Base-by-base conservation (phyloP, 1,284 basidiomycete genomes). In the Trametes polyzona region DNA sequence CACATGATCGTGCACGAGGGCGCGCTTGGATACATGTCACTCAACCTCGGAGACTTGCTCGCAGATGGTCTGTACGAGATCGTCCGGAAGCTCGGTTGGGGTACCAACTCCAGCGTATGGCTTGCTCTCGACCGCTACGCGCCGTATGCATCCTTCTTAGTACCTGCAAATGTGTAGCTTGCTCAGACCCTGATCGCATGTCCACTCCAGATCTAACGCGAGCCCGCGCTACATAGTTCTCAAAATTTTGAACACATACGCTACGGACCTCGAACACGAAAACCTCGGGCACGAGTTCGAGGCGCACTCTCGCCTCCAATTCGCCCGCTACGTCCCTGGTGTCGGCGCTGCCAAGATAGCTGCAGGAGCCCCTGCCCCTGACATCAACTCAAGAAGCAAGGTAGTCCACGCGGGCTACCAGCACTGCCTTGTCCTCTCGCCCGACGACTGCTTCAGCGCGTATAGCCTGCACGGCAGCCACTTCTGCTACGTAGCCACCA, bases 31-130 rank as follows among this genome's bases (percentile, higher is more conserved):
- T 59, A 55, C 37, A 40, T 48, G 16, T 43, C 47, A 16, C 12
- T 59, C 11, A 43, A 55, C 12, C 37, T 55, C 17, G 52, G 57
- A 14, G 40, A 55, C 7, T 17, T 10, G 10, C 33, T 59, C 24
- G 41, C 24, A 16, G 37, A 47, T 14, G 48, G 54, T n/a, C 19
- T 21, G 30, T 59, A 51, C 17, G 39, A 36, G 19, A 43, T 59
- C 27, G 43, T 55, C 12, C 52, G 57, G 27, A 59, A 58, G 36
- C 52, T 59, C 19, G 52, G 52, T 26, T 59, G 57, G 52, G 57
- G 30, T 3, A 21, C 24, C 17, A 40, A 46, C 33, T 46, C 52
- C 4, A 58, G 46, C 44, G 57, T 55, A 3, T 58, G 57, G 57
- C 52, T 58, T 9, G 47, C 48, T 9, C 37, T 14, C 11, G 16